Base-by-base conservation (phyloP, 2,329 filamentous ascomycete species). In the Fusarium sulawesiense region DNA sequence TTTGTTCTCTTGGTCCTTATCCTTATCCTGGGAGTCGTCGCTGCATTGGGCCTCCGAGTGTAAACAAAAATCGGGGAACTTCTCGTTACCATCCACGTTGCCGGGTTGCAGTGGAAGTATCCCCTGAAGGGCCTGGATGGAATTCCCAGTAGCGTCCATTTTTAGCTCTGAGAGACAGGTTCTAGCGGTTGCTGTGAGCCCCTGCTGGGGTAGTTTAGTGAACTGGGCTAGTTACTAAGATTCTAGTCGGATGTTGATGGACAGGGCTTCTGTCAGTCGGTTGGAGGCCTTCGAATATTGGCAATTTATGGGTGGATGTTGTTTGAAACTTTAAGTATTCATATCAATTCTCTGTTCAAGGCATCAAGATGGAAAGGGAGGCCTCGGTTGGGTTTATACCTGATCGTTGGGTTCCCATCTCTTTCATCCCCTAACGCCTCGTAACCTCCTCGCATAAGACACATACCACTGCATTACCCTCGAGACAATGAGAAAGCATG, bases 11-110 rank as follows among this genome's bases (percentile, higher is more conserved):
- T 55, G 37, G 45, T 55, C 57, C 57, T 53, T 60, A 49, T 48
- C 47, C 40, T 51, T 49, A 44, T 56, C 46, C 49, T 56, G 54
- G 32, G 64, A 58, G 54, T 66, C 56, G 67, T 64, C 30, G 46
- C 62, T 54, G 42, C 48, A 56, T 58, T 63, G 68, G 63, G 49
- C 58, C 14, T 44, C 34, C 13, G 49, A 40, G 55, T 79, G 80
- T 83, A 83, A 83, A 83, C 81, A 83, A 80, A 81, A 79, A 75
- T 79, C 77, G 72, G 80, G 78, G 78, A 81, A 81, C 74, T 77
- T 75, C 73, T 80, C 76, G 62, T 73, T 76, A 69, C 69, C 64
- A 60, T 73, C 73, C 63, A 69, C 71, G 80, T 81, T 82, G 80
- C 80, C 72, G 76, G 78, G 80, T 75, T 76, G 77, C 72, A 69